Evolutionary conservation across 345 rosid genomes (phyloP).

Genomic region (Excoecaria agallocha): DNA sequence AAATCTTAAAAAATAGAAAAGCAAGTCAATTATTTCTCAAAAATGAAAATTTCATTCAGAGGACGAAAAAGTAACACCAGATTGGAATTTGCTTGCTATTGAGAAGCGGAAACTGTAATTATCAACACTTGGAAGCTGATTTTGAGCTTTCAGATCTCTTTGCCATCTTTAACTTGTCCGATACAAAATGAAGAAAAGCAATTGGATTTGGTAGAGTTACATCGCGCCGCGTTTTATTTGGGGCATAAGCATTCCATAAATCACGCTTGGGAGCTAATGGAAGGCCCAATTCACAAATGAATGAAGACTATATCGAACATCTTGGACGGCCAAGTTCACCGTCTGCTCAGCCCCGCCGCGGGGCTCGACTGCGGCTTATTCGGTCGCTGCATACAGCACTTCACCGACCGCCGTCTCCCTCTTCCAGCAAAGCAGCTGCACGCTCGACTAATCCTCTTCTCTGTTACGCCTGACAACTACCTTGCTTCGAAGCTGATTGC

Average conservation of each 20-base stretch:
- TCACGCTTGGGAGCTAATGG: too few species aligned
- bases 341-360: slow-evolving; percentile 8
- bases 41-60: background rate
- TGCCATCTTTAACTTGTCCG: too few species aligned
- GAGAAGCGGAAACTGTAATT: background rate
- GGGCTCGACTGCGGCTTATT: slow-evolving; percentile 53
- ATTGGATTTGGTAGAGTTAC: background rate
- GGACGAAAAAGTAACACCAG: background rate
- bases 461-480: slow-evolving; percentile 59
- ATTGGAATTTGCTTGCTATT: background rate
- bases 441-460: slow-evolving; percentile 52
- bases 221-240: background rate
- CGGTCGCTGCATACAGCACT: slow-evolving; percentile 62
- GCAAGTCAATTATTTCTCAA: background rate
- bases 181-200: too few species aligned
- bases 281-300: background rate
- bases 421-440: slow-evolving; percentile 77
- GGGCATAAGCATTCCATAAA: background rate
- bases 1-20: background rate
- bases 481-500: slow-evolving; percentile 69
- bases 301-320: slow-evolving; percentile 1
- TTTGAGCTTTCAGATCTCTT: background rate
- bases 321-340: slow-evolving; percentile 1
- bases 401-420: slow-evolving; percentile 48
- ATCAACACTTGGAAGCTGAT: background rate